Evolutionary conservation across 2,329 filamentous ascomycete species (phyloP).

Genomic region (Knoxdaviesia proteae): DNA sequence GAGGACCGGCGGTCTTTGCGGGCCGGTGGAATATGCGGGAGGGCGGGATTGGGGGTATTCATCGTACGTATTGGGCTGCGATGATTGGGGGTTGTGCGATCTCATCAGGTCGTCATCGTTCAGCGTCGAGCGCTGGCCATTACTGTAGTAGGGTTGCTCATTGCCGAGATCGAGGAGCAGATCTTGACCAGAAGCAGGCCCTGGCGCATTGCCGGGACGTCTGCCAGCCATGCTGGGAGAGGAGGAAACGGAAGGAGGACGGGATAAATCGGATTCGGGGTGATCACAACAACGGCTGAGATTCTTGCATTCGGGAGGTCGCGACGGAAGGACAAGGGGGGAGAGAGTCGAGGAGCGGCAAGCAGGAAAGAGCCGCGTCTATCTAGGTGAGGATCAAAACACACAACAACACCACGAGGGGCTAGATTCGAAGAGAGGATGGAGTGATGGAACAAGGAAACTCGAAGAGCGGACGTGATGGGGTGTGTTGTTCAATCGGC

Average conservation of each 20-base stretch:
- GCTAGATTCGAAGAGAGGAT: no score
- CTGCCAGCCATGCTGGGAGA: constrained; percentile 39
- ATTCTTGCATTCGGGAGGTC: neutral
- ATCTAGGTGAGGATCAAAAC: no score
- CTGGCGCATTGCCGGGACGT: constrained; percentile 25
- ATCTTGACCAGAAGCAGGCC: constrained; percentile 27
- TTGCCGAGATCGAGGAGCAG: constrained; percentile 58
- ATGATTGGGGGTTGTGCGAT: constrained; percentile 34
- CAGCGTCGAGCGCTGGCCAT: constrained; percentile 56
- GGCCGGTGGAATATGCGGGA: constrained; percentile 24
- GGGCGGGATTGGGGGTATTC: constrained; percentile 63
- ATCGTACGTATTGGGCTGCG: constrained; percentile 37
- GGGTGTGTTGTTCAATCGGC: no score
- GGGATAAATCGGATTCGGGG: neutral
- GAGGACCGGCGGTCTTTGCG: constrained; percentile 10
- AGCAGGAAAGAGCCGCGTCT: no score
- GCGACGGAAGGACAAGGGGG: neutral
- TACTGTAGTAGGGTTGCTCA: constrained; percentile 49
- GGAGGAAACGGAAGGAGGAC: constrained; percentile 11
- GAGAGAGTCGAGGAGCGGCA: neutral
- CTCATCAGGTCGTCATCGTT: constrained; percentile 65
- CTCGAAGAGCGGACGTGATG: no score
- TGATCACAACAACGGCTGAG: neutral
- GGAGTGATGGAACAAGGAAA: no score
- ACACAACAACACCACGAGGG: no score